phyloP scores from a whole-genome alignment of 2,329 filamentous ascomycete species.

The Stachybotrys elegans region DNA sequence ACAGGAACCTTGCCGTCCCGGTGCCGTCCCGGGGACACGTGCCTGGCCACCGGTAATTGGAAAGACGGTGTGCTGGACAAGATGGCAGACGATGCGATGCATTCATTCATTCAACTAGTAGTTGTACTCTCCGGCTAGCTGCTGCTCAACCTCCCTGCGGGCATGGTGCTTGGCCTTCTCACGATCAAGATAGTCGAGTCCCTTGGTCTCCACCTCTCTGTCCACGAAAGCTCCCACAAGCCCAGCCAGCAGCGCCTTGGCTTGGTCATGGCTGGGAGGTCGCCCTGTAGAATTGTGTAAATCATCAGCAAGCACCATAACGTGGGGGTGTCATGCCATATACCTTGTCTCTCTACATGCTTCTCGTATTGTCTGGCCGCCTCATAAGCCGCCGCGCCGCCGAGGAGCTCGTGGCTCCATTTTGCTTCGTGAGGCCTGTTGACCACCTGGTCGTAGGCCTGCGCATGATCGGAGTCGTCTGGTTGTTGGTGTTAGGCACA shows the following conservation, averaged over 20 bases:
- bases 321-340: constrained; percentile 11
- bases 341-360: constrained; percentile 20
- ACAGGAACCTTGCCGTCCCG: too few species aligned
- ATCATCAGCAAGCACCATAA: neutral
- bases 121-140: constrained; percentile 11
- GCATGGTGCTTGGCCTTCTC: constrained; percentile 25
- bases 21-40: too few species aligned
- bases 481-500: neutral
- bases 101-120: too few species aligned
- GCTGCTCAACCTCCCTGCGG: constrained; percentile 16
- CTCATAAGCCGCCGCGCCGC: constrained; percentile 23
- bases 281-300: constrained; percentile 12
- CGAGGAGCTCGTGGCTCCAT: constrained; percentile 23
- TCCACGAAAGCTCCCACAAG: constrained; percentile 24
- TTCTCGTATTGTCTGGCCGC: constrained; percentile 26
- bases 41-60: too few species aligned
- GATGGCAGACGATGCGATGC: too few species aligned
- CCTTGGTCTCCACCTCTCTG: constrained; percentile 23
- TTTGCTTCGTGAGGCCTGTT: constrained; percentile 22
- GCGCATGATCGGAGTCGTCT: constrained; percentile 18
- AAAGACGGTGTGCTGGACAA: too few species aligned
- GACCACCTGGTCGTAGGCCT: constrained; percentile 19
- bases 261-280: constrained; percentile 19
- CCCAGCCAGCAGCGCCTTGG: constrained; percentile 23
- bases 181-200: constrained; percentile 20